Evolutionary conservation across 2,329 filamentous ascomycete species (phyloP).

Genomic region (Ophiostoma populinum): DNA sequence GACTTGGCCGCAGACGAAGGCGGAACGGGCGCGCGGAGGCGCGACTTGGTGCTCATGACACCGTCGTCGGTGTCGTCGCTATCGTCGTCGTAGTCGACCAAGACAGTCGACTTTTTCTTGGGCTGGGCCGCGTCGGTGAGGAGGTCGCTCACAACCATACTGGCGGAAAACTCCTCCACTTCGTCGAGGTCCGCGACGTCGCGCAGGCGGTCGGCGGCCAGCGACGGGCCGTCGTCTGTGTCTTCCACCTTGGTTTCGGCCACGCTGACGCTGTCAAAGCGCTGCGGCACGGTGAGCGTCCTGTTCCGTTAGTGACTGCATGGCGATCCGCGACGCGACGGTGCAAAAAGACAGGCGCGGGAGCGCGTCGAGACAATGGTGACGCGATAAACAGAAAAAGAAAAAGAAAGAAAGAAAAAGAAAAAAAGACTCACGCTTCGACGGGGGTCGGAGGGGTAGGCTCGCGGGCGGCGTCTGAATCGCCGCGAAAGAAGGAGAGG

Average conservation of each 20-base stretch:
- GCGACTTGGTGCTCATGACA: neutral
- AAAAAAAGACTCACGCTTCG: neutral
- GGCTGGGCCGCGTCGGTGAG: slow-evolving; percentile 1
- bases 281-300: too few species aligned
- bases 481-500: slow-evolving; percentile 8
- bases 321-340: too few species aligned
- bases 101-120: neutral
- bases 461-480: neutral
- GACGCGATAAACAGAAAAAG: neutral
- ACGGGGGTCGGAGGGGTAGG: slow-evolving; percentile 1
- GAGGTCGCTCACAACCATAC: slow-evolving; percentile 5
- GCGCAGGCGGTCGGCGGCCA: slow-evolving; percentile 5
- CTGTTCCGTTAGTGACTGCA: too few species aligned
- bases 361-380: neutral
- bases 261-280: too few species aligned
- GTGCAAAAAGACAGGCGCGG: neutral
- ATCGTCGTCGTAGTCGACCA: neutral
- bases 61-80: neutral
- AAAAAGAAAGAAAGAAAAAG: neutral
- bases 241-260: too few species aligned
- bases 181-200: slow-evolving; percentile 1
- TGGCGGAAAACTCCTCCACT: slow-evolving; percentile 1
- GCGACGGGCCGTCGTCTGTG: too few species aligned
- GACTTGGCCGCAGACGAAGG: neutral
- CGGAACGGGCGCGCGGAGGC: neutral